Conservation (phyloP, 2,329 filamentous ascomycete species). For the Pyrenophora graminea region DNA sequence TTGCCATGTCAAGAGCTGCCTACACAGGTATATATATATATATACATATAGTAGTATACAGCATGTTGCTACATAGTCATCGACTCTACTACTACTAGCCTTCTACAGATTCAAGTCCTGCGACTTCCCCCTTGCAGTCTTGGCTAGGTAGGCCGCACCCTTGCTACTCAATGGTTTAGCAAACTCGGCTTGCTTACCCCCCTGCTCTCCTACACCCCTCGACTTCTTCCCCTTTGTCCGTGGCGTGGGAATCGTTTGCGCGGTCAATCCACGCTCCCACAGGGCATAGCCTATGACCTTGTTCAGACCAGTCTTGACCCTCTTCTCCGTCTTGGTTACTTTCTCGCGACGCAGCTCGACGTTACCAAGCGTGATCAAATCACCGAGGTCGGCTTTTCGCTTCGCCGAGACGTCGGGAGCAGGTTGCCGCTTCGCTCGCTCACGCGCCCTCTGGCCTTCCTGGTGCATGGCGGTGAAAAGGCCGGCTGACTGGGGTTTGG, state of each 20-base stretch:
- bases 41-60: too few relatives aligned
- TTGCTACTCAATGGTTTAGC: constrained; percentile 16
- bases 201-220: constrained; percentile 3
- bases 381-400: constrained; percentile 25
- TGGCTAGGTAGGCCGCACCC: constrained; percentile 11
- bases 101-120: neutral
- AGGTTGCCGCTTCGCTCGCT: constrained; percentile 15
- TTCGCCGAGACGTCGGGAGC: neutral
- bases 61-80: too few relatives aligned
- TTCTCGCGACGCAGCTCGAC: constrained; percentile 68
- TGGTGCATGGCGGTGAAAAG: constrained; percentile 63
- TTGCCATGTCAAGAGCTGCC: too few relatives aligned
- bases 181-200: constrained; percentile 7
- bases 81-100: too few relatives aligned
- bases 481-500: constrained; percentile 54
- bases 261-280: constrained; percentile 22
- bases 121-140: constrained; percentile 4
- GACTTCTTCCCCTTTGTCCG: neutral
- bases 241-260: neutral
- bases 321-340: constrained; percentile 72
- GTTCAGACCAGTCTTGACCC: constrained; percentile 73
- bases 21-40: too few relatives aligned
- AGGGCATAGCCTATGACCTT: constrained; percentile 79
- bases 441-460: constrained; percentile 29
- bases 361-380: constrained; percentile 56